Conservation (phyloP, 2,329 filamentous ascomycete species). For the Niveomyces coronatus region DNA sequence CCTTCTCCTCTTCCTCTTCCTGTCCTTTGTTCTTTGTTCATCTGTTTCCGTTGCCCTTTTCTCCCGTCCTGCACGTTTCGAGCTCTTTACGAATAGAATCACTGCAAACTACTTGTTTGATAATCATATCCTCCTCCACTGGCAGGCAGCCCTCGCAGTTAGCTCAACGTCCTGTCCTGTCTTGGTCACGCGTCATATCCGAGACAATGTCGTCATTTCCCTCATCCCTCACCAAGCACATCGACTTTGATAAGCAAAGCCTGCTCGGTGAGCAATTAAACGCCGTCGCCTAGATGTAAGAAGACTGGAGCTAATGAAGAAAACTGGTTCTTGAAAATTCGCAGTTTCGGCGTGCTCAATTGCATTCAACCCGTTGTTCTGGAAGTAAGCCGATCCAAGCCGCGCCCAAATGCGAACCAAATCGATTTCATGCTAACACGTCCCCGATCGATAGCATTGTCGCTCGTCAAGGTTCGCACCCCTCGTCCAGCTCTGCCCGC, state of each 20-base stretch:
- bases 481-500: too few relatives aligned
- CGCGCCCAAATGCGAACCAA: slow-evolving; percentile 6
- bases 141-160: too few relatives aligned
- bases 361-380: slow-evolving; percentile 96
- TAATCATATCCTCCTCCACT: too few relatives aligned
- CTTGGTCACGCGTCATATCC: too few relatives aligned
- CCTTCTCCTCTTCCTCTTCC: too few relatives aligned
- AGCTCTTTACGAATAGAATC: too few relatives aligned
- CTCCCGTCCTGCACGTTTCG: too few relatives aligned
- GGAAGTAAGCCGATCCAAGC: slow-evolving; percentile 65
- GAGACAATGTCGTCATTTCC: slow-evolving; percentile 28
- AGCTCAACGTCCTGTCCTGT: too few relatives aligned
- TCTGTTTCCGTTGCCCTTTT: too few relatives aligned
- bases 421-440: slow-evolving; percentile 22
- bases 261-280: slow-evolving; percentile 57
- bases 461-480: slow-evolving; percentile 69
- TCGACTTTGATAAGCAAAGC: slow-evolving; percentile 59
- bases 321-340: slow-evolving; percentile 13
- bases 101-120: too few relatives aligned
- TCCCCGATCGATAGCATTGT: slow-evolving; percentile 49
- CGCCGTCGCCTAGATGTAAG: too few relatives aligned
- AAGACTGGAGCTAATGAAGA: slow-evolving; percentile 12
- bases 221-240: slow-evolving; percentile 46
- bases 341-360: slow-evolving; percentile 73
- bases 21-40: too few relatives aligned